These are phyloP conservation scores for Telfairia occidentalis DNA, from an alignment of 331 rosid species.

Conservation along the genomic window DNA sequence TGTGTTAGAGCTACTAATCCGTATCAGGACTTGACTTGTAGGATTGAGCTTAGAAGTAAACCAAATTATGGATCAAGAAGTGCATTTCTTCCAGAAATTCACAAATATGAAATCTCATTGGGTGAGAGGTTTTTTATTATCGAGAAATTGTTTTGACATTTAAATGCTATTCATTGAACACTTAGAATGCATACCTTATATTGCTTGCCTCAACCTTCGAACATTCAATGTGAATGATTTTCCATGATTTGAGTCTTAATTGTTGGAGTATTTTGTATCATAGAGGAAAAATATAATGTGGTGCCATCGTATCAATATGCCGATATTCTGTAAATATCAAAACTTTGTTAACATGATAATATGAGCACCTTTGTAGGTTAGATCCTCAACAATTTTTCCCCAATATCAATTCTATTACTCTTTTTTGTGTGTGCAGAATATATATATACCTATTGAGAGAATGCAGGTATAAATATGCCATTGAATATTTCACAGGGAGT, in stretches of 20 bases:
- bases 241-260: background rate
- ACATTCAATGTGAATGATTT: background rate
- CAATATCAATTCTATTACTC: background rate
- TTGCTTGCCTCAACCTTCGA: background rate
- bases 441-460: background rate
- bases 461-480: background rate
- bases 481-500: too few relatives aligned
- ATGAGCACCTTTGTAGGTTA: background rate
- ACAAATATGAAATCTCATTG: conserved; percentile 32
- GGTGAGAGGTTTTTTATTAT: conserved; percentile 19
- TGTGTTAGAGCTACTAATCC: conserved; percentile 1
- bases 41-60: conserved; percentile 14
- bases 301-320: background rate
- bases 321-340: background rate
- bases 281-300: background rate
- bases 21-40: conserved; percentile 7
- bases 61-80: conserved; percentile 28
- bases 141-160: background rate
- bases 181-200: background rate
- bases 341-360: background rate
- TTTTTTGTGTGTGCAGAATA: background rate
- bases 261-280: background rate
- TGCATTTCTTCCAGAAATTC: conserved; percentile 23
- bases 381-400: background rate
- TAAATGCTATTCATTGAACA: background rate